Base-by-base conservation (phyloP, 768 basidiomycete genomes). In the Serendipita indica region DNA sequence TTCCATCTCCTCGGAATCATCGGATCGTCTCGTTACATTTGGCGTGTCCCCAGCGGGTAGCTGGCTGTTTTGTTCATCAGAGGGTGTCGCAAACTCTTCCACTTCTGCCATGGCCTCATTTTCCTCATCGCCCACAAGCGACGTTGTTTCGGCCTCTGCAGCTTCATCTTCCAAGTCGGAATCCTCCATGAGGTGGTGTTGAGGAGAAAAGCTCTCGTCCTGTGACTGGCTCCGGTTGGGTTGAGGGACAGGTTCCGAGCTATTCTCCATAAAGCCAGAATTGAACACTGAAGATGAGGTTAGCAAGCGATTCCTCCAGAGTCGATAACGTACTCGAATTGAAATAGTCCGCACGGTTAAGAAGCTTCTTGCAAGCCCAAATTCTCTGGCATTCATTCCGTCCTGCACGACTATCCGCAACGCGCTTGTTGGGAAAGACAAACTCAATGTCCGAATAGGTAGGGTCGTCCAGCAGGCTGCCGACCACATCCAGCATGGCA, bases 361-460 rank as follows among this genome's bases (percentile, higher is more conserved):
- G 73, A 39, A 92, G 65, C 64, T 75, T 79, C 63, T 77, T 79
- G 41, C 80, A 79, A 1, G 88, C 89, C 67, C 79, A 85, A 62
- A 92, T 85, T 14, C 66, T 65, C 14, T 74, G 69, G 27, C 65
- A 63, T 39, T 70, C 73, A 22, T 69, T 68, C 14, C 71, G 70
- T 27, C 72, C 67, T 22, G 68, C 68, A 33, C 74, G 66, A 32
- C 71, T 71, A 39, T 72, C 45, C 12, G 45, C 13, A 25, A 20
- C 22, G 14, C 12, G 12, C 45, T 46, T 46, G 22, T 46, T 70
- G 0, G 85, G 84, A 30, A 91, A 71, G 18, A 89, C 72, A 63
- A 92, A 91, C 67, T 84, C 82, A 16, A 91, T 79, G 64, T 92
- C 89, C 3, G 89, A 89, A 64, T 90, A 91, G 12, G 77, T 66